phyloP scores from a whole-genome alignment of 148 eudicot genomes.

The Vaccinium myrtillus region DNA sequence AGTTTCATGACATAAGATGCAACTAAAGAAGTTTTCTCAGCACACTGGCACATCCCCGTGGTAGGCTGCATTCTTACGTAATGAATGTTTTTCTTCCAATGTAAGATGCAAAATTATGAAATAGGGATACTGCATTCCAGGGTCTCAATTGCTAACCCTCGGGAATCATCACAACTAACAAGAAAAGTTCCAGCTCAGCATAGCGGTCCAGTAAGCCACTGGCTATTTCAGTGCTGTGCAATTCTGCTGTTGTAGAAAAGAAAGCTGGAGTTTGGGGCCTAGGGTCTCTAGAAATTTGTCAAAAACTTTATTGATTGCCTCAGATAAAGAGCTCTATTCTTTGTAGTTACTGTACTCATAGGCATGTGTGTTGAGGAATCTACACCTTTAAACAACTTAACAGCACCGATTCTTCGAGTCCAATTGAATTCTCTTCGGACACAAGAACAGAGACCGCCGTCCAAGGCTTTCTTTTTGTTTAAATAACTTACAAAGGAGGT shows the following conservation, averaged over 20 bases:
- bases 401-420: background rate
- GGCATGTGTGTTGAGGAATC: background rate
- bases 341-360: background rate
- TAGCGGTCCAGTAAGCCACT: background rate
- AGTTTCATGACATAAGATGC: background rate
- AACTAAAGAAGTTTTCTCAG: background rate
- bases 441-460: background rate
- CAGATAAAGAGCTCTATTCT: background rate
- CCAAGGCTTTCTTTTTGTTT: background rate
- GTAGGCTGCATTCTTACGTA: background rate
- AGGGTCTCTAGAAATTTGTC: background rate
- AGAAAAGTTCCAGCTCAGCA: constrained; percentile 2
- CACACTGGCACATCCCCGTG: background rate
- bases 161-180: background rate
- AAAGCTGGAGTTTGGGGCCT: background rate
- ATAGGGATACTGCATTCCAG: background rate
- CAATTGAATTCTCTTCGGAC: background rate
- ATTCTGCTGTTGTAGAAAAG: background rate
- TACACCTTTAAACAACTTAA: background rate
- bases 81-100: background rate
- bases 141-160: background rate
- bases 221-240: background rate
- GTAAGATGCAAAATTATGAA: background rate
- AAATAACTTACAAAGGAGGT: background rate
- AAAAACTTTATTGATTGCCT: background rate